Evolutionary conservation across 768 basidiomycete species (phyloP).

Genomic region (Psilocybe tampanensis): DNA sequence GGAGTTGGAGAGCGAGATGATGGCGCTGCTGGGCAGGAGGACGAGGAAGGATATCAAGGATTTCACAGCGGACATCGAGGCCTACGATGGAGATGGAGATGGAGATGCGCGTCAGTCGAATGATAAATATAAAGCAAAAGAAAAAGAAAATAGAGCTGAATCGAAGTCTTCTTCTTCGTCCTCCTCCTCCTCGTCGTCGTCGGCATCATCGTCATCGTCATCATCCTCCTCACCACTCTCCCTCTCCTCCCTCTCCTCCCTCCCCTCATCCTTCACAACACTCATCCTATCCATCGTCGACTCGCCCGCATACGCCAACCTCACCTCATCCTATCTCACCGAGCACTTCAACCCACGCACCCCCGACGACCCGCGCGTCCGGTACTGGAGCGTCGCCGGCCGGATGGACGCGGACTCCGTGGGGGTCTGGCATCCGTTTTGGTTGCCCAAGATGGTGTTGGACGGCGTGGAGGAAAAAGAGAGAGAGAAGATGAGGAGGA

Average conservation of each 20-base stretch:
- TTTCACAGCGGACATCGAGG: constrained; percentile 4
- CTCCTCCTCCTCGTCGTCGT: constrained; percentile 32
- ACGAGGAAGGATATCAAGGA: constrained; percentile 9
- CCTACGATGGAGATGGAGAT: too few species aligned
- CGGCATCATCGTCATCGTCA: constrained; percentile 25
- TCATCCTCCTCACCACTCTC: constrained; percentile 32
- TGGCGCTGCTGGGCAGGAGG: constrained; percentile 12
- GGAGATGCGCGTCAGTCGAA: too few species aligned
- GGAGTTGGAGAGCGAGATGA: constrained; percentile 8
- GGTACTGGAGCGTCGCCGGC: constrained; percentile 91
- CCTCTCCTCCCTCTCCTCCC: constrained; percentile 51
- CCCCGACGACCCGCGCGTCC: constrained; percentile 78
- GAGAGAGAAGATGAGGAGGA: constrained; percentile 42
- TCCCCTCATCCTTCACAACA: constrained; percentile 85
- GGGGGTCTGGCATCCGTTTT: constrained; percentile 91
- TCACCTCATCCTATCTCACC: constrained; percentile 83
- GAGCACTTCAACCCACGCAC: constrained; percentile 81
- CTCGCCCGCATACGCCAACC: constrained; percentile 94
- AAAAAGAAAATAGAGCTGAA: constrained; percentile 24
- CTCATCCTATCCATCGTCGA: constrained; percentile 88
- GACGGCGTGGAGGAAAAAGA: constrained; percentile 79
- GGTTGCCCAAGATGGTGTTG: constrained; percentile 93
- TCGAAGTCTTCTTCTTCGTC: constrained; percentile 30
- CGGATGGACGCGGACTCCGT: constrained; percentile 55
- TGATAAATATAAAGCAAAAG: too few species aligned